phyloP scores from a whole-genome alignment of 306 rosid genomes.

The Fagus sylvatica region DNA sequence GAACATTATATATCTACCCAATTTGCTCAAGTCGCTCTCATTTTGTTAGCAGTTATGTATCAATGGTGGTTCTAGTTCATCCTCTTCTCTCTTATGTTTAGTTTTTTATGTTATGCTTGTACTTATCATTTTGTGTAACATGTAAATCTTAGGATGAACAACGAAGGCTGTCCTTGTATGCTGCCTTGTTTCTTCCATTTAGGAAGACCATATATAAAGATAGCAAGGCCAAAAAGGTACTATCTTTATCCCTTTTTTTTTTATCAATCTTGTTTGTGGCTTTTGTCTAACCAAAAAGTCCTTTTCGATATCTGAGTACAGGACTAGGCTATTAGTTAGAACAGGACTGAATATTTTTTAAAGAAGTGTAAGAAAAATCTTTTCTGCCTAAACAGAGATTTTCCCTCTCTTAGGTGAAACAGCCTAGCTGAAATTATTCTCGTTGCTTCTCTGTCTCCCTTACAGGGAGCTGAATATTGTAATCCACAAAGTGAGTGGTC shows the following conservation, averaged over 20 bases:
- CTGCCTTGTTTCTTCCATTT: constrained; percentile 77
- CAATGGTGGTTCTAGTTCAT: constrained; percentile 3
- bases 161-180: constrained; percentile 67
- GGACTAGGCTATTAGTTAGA: background rate
- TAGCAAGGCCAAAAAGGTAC: constrained; percentile 70
- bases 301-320: background rate
- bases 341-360: background rate
- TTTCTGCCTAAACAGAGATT: background rate
- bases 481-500: background rate
- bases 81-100: constrained; percentile 9
- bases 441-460: background rate
- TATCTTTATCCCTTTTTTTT: constrained; percentile 5
- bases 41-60: constrained; percentile 8
- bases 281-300: background rate
- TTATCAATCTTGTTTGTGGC: constrained; percentile 7
- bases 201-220: constrained; percentile 60
- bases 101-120: constrained; percentile 13
- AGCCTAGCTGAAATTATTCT: background rate
- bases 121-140: constrained; percentile 11
- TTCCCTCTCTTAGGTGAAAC: background rate
- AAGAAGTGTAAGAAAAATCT: background rate
- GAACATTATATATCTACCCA: background rate
- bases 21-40: background rate
- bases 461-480: background rate
- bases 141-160: constrained; percentile 69